Evolutionary conservation across 2,329 filamentous ascomycete species (phyloP), one percentile per base, ranked within the genome.

Genomic region (Aciculosporium take): DNA sequence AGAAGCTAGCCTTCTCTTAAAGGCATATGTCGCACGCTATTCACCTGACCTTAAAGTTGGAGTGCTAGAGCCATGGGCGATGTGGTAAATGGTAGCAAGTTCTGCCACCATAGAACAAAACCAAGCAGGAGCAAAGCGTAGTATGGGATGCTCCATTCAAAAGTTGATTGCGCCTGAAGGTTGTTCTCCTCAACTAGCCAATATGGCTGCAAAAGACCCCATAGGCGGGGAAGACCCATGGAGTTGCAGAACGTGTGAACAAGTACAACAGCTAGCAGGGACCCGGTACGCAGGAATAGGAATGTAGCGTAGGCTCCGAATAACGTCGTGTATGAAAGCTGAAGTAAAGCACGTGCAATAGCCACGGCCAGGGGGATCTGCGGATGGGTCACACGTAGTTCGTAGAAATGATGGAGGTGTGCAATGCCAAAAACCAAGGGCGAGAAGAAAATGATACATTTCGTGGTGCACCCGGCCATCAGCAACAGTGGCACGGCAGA

Each of bases 231-330:
- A 38, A 96, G 65, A 7, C 91, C 91, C 72, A 88, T 84, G 66
- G 75, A 83, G 57, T 98, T 98, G 65, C 91, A 98, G 56, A 96
- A 91, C 8, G 76, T 72, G 56, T 98, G 91, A 5, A 84, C 80
- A 17, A 79, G 56, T 40, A 89, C 79, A 25, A 81, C 81, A 10
- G 83, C 79, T 31, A 80, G 69, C 30, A 96, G 63, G 37, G 82
- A 93, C 3, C 86, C 87, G 0, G 87, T 93, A 28, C 89, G 79
- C 17, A 98, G 57, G 54, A 83, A 94, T 17, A 95, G 54, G 53
- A 96, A 98, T 0, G 85, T 87, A 4, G 84, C 88, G 61, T 91
- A 94, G 61, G 86, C 87, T 46, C 91, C 91, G 54, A 98, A 98
- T 5, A 96, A 61, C 6, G 85, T 88, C 0, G 91, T 98, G 61